Conservation (phyloP, 345 rosid genomes). For the Boechera stricta region DNA sequence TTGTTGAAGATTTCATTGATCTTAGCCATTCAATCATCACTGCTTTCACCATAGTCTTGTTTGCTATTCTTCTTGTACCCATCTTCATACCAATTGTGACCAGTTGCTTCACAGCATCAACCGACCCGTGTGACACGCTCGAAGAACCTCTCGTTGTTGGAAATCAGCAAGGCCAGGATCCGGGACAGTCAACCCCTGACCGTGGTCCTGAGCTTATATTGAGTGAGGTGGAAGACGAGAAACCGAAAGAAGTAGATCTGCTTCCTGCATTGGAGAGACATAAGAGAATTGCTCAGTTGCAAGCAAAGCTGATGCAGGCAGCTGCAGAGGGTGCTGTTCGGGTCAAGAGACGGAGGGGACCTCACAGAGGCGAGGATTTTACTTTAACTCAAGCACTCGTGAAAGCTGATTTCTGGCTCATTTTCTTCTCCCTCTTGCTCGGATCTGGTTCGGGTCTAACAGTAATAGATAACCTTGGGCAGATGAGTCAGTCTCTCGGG, state of each 20-base stretch:
- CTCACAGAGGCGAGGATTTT: constrained; percentile 86
- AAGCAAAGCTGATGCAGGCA: constrained; percentile 67
- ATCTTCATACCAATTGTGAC: constrained; percentile 61
- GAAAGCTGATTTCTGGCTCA: constrained; percentile 88
- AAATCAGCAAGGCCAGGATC: constrained; percentile 47
- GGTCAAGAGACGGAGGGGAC: constrained; percentile 75
- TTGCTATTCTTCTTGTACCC: constrained; percentile 65
- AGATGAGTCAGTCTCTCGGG: constrained; percentile 84
- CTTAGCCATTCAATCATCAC: constrained; percentile 54
- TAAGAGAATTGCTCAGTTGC: constrained; percentile 76
- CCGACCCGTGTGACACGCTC: constrained; percentile 51
- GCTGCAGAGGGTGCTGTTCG: constrained; percentile 90
- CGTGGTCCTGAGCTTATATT: constrained; percentile 71
- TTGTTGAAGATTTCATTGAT: constrained; percentile 70
- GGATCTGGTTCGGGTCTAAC: constrained; percentile 93
- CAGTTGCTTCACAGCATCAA: constrained; percentile 52
- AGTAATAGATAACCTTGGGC: constrained; percentile 89
- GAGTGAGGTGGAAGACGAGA: constrained; percentile 91
- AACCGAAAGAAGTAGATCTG: constrained; percentile 76
- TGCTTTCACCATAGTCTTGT: constrained; percentile 60
- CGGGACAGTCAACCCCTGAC: constrained; percentile 51
- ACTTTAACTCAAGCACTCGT: constrained; percentile 81
- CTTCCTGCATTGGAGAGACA: constrained; percentile 81
- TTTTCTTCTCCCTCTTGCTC: constrained; percentile 73
- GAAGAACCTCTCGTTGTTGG: constrained; percentile 62